phyloP scores from a whole-genome alignment of 2,329 filamentous ascomycete genomes.

The Bipolaris oryzae region DNA sequence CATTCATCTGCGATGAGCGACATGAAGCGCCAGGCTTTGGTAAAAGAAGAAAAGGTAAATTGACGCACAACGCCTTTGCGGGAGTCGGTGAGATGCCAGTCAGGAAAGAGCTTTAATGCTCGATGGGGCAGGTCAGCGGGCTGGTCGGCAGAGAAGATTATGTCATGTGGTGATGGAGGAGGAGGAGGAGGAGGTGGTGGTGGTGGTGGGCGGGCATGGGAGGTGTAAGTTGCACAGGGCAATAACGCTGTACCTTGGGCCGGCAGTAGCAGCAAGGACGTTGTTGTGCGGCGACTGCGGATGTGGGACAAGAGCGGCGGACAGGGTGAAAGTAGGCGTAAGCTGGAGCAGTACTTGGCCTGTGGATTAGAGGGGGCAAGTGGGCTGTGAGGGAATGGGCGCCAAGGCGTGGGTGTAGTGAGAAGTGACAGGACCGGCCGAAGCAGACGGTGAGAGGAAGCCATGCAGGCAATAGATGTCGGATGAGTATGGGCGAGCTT shows the following conservation, averaged over 20 bases:
- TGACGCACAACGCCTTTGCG: slow-evolving; percentile 35
- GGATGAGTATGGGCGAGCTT: not conserved
- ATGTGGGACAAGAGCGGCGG: slow-evolving; percentile 9
- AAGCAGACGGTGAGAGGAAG: slow-evolving; percentile 16
- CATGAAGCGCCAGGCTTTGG: slow-evolving; percentile 45
- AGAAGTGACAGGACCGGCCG: slow-evolving; percentile 31
- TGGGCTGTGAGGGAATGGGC: not conserved
- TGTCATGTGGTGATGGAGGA: slow-evolving; percentile 13
- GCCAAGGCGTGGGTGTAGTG: too few species aligned
- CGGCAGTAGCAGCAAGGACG: slow-evolving; percentile 7
- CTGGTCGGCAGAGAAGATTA: slow-evolving; percentile 39
- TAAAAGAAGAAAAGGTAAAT: slow-evolving; percentile 39
- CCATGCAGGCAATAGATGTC: slow-evolving; percentile 1
- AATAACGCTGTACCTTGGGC: not conserved
- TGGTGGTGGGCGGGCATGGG: slow-evolving; percentile 14
- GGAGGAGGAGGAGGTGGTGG: too few species aligned
- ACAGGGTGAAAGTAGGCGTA: slow-evolving; percentile 1
- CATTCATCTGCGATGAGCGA: slow-evolving; percentile 41
- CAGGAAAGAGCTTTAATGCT: slow-evolving; percentile 25
- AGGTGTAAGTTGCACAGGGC: not conserved
- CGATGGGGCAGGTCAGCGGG: slow-evolving; percentile 36
- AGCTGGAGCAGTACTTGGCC: too few species aligned
- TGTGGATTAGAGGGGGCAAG: slow-evolving; percentile 26
- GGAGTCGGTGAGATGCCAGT: slow-evolving; percentile 35
- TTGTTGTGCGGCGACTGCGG: slow-evolving; percentile 16